Base-by-base conservation (phyloP, 768 basidiomycete genomes). In the Auricularia heimuer region DNA sequence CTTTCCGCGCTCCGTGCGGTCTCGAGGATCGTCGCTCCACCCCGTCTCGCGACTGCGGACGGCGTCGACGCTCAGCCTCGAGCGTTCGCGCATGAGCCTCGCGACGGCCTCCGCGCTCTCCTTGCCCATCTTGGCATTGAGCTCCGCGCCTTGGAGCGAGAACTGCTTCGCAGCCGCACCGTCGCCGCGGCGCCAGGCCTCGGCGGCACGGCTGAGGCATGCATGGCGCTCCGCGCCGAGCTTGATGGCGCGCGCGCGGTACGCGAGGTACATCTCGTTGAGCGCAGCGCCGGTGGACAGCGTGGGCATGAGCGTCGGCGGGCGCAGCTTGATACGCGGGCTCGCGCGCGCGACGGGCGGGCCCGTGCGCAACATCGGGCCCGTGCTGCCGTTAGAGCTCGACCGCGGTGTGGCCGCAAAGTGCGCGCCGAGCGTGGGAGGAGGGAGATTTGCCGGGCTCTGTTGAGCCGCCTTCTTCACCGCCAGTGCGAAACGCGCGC, bases 101-200 rank as follows among this genome's bases (percentile, higher is more conserved):
- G 80, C 80, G 1, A 97, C 97, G 4, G 96, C 94, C 37, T 84
- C 82, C 8, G 83, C 81, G 81, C 94, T 92, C 78, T 98, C 97
- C 33, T 76, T 78, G 54, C 85, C 80, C 92, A 99, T 97, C 75
- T 91, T 90, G 54, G 84, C 85, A 71, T 98, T 98, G 66, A 97
- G 77, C 51, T 96, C 93, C 70, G 96, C 92, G 1, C 94, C 97
- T 71, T 98, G 95, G 51, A 92, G 80, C 67, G 89, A 92, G 77
- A 96, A 98, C 60, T 93, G 81, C 76, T 98, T 97, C 44, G 97
- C 97, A 0, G 91, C 89, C 0, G 95, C 94, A 2, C 96, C 96
- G 69, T 99, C 97, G 1, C 96, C 95, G 2, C 93, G 83, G 64
- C 92, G 82, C 92, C 94, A 99, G 3, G 95, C 94, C 70, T 97